Percentiles rank a stretch among this genome's conserved stretches.
phyloP scores from a whole-genome alignment of 352 stramenopile genomes.

The Hyaloperonospora brassicae region DNA sequence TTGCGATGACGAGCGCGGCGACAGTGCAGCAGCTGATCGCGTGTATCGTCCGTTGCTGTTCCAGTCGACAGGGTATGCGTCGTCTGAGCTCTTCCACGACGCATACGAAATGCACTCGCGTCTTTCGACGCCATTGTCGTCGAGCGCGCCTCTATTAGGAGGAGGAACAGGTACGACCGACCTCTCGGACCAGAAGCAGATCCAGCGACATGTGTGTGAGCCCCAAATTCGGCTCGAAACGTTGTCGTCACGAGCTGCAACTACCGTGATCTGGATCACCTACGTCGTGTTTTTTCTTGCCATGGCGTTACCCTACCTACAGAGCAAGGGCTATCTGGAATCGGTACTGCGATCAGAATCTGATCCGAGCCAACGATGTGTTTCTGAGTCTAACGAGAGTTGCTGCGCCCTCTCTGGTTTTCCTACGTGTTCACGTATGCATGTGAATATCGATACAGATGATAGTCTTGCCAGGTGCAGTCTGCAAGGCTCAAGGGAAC shows the following conservation, averaged over 20 bases:
- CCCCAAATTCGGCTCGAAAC: slow-evolving; percentile 76
- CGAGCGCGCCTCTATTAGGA: slow-evolving; percentile 20
- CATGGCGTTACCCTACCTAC: slow-evolving; percentile 61
- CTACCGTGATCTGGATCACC: slow-evolving; percentile 62
- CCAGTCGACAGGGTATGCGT: slow-evolving; percentile 69
- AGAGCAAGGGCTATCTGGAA: slow-evolving; percentile 64
- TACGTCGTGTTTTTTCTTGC: slow-evolving; percentile 71
- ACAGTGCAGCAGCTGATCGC: slow-evolving; percentile 12
- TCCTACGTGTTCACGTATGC: too few species aligned
- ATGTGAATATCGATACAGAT: slow-evolving; percentile 28
- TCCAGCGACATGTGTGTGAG: slow-evolving; percentile 25
- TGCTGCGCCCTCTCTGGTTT: too few species aligned
- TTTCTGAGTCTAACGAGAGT: slow-evolving; percentile 1
- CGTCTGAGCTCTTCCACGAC: slow-evolving; percentile 72
- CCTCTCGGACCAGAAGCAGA: slow-evolving; percentile 16
- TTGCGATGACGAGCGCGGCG: too few species aligned
- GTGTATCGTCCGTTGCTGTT: slow-evolving; percentile 80
- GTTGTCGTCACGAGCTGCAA: slow-evolving; percentile 62
- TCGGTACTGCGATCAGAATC: slow-evolving; percentile 28
- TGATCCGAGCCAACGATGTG: neutral
- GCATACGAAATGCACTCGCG: slow-evolving; percentile 71
- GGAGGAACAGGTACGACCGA: slow-evolving; percentile 9
- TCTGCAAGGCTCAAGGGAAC: slow-evolving; percentile 28
- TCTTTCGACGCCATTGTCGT: slow-evolving; percentile 25
- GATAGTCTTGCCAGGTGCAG: slow-evolving; percentile 41